Evolutionary conservation across 208 protist species (phyloP), one percentile per base, ranked within the genome.

Genomic region (Leishmania gerbilli): DNA sequence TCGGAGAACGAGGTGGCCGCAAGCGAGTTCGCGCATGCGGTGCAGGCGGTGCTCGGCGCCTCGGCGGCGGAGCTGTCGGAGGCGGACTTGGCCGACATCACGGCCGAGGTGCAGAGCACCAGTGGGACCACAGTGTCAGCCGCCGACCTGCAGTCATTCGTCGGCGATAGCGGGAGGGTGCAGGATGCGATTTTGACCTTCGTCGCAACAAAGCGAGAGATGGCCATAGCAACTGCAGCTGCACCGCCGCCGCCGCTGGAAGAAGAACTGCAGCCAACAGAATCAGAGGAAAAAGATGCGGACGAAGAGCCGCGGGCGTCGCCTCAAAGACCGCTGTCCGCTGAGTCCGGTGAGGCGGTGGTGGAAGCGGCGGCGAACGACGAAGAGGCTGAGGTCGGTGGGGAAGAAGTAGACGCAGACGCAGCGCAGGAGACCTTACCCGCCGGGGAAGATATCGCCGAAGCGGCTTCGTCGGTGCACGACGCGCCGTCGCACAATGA

Each of bases 1-100:
- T 85, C 74, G n/a, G 94, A 97, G 74, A 93, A 77, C 60, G 92
- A 98, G 69, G 91, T 95, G 53, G 72, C 85, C 40, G 79, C 56
- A 58, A 80, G 74, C 24, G 87, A 89, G 42, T 95, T 96, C 79
- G 76, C 84, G 31, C 69, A 77, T 45, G 93, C 88, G 5, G 67
- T 93, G 47, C 83, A 68, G 0, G 51, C 4, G 31, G 31, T 85
- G 51, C 65, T 85, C 64, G 77, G 77, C 19, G 74, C 77, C 24
- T 42, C 80, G 15, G 83, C 62, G 4, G 71, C 79, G 17, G 74
- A 82, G 15, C 8, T 79, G 69, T 76, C 67, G 1, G 65, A 69
- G 6, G 85, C 64, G 6, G 82, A 92, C 55, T 71, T 89, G n/a
- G 77, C 79, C 0, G 64, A 85, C 24, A 62, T 96, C 40, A 71